These are phyloP conservation scores for Prosopis cineraria DNA, from an alignment of 306 rosid genomes.

Conservation along the genomic window DNA sequence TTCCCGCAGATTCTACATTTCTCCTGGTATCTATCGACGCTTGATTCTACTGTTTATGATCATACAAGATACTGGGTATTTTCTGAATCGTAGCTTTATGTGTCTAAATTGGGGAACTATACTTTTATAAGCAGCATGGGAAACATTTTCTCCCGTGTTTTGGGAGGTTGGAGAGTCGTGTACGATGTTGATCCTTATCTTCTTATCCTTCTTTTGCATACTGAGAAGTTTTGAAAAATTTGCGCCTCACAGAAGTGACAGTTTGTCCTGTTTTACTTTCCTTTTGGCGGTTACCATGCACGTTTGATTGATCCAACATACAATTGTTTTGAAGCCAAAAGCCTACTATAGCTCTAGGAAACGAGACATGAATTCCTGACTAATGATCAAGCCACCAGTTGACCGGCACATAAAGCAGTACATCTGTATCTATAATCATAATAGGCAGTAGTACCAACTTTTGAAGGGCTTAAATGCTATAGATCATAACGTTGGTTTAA, in stretches of 20 bases:
- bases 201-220: neutral
- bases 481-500: neutral
- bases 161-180: neutral
- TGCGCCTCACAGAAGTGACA: neutral
- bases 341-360: neutral
- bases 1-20: constrained; percentile 56
- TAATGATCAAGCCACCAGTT: neutral
- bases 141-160: neutral
- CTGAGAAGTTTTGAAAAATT: neutral
- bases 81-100: constrained; percentile 10
- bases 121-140: neutral
- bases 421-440: neutral
- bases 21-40: constrained; percentile 52
- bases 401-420: neutral
- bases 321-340: neutral
- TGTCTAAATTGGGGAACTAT: neutral
- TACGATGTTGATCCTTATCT: neutral
- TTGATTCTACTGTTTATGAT: neutral
- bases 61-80: neutral
- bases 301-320: neutral
- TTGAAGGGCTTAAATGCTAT: neutral
- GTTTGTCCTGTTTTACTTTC: neutral
- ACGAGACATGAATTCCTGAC: neutral
- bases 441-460: neutral
- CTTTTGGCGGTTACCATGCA: neutral